Percentiles rank a stretch among this genome's conserved stretches.
Conservation (phyloP, 495 filamentous ascomycete species). For the Aspergillus nanangensis region DNA sequence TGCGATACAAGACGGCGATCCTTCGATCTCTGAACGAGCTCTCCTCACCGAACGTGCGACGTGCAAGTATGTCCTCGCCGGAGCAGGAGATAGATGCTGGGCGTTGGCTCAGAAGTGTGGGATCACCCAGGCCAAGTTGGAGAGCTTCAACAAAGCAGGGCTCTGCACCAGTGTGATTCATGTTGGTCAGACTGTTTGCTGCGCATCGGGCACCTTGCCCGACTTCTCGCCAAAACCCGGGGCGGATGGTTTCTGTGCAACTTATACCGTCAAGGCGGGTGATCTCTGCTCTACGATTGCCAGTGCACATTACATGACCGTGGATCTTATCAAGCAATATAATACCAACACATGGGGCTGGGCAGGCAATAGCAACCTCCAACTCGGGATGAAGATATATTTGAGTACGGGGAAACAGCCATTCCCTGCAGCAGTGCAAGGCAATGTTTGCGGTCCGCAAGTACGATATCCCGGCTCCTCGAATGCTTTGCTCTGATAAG, state of each 20-base stretch:
- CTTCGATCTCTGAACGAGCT: too few species aligned
- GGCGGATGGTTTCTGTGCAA: slow-evolving; percentile 35
- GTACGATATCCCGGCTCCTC: background rate
- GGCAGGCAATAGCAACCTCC: slow-evolving; percentile 33
- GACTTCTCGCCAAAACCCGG: slow-evolving; percentile 27
- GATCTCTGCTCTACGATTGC: slow-evolving; percentile 29
- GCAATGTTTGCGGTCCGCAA: slow-evolving; percentile 25
- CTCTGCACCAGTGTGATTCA: slow-evolving; percentile 32
- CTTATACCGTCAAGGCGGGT: slow-evolving; percentile 23
- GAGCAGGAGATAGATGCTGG: background rate
- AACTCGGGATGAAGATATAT: background rate
- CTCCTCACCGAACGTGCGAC: background rate
- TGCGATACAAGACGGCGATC: too few species aligned
- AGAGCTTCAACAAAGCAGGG: slow-evolving; percentile 32
- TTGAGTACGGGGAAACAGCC: slow-evolving; percentile 41
- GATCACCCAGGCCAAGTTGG: slow-evolving; percentile 34
- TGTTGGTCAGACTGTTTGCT: slow-evolving; percentile 41
- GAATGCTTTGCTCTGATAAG: too few species aligned
- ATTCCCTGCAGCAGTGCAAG: slow-evolving; percentile 30
- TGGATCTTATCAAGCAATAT: slow-evolving; percentile 19
- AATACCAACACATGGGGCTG: slow-evolving; percentile 37
- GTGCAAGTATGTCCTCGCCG: background rate
- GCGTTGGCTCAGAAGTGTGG: slow-evolving; percentile 37
- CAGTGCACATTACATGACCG: slow-evolving; percentile 20
- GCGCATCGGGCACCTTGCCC: slow-evolving; percentile 31